Base-by-base conservation (phyloP, 345 rosid genomes). In the Cardiospermum halicacabum region DNA sequence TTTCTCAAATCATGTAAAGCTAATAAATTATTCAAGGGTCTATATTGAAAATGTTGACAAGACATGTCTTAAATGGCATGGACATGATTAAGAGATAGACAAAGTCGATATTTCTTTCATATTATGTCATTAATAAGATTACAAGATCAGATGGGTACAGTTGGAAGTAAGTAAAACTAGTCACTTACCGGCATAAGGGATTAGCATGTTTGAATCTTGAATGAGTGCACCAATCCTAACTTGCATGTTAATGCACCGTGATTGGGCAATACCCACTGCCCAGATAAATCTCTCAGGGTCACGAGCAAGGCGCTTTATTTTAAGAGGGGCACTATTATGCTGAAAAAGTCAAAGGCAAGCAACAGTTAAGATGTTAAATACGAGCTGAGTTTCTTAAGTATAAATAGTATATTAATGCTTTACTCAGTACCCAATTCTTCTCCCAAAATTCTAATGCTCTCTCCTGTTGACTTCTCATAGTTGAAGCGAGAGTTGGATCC, bases 111-210 rank as follows among this genome's bases (percentile, higher is more conserved):
- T 45, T 60, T 28, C 54, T 30, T 65, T 30, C 30, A 11, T 3
- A 28, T 25, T 28, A 42, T 6, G 39, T 21, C 47, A 60, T 42
- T 10, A 51, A 11, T 11, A 45, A 36, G 11, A 32, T 24, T 49
- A 11, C 26, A 64, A 53, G 16, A 16, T 30, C 40, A 66, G 27
- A 45, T 40, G 6, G 43, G 19, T 1, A 36, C 18, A 34, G 30
- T 39, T 30, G 16, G 42, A 68, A 53, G 43, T 58, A 37, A 27
- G 59, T 18, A 1, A 47, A 26, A 51, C 60, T 36, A 53, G 28
- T 56, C 62, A 18, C 72, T 76, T 69, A 93, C 97, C 98, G 71
- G 94, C 94, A 81, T 93, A 93, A 72, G 98, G 96, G 69, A 93
- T 74, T 68, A 93, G 63, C 98, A 93, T 90, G 66, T 93, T 85